phyloP scores from a whole-genome alignment of 441 rosid species.

The Populus hybrid region DNA sequence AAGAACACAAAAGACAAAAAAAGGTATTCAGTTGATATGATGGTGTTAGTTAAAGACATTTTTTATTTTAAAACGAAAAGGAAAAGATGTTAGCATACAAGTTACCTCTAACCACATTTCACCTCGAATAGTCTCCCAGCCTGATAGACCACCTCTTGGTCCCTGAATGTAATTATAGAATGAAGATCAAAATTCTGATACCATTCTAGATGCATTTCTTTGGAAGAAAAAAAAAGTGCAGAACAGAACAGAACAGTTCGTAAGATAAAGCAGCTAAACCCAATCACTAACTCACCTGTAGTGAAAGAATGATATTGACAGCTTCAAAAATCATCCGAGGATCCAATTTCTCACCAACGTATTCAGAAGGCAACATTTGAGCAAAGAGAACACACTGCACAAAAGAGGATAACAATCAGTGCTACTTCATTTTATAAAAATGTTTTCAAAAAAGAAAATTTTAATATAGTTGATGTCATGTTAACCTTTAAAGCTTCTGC shows the following conservation, averaged over 20 bases:
- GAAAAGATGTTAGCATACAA: neutral
- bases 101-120: neutral
- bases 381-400: conserved; percentile 36
- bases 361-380: conserved; percentile 38
- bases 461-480: neutral
- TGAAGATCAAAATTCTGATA: no score
- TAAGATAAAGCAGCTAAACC: neutral
- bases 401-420: neutral
- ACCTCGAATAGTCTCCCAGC: neutral
- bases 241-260: neutral
- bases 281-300: conserved; percentile 34
- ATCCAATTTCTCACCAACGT: conserved; percentile 41
- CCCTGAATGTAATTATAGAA: neutral
- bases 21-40: neutral
- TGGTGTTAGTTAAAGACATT: neutral
- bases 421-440: neutral
- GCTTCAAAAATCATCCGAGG: conserved; percentile 35
- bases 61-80: neutral
- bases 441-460: neutral
- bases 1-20: neutral
- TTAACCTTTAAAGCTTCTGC: conserved; percentile 1
- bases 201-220: no score
- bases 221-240: neutral
- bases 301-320: conserved; percentile 38
- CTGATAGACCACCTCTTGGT: neutral